Base-by-base conservation (phyloP, 305 asterid genomes). In the Rubia balearica region DNA sequence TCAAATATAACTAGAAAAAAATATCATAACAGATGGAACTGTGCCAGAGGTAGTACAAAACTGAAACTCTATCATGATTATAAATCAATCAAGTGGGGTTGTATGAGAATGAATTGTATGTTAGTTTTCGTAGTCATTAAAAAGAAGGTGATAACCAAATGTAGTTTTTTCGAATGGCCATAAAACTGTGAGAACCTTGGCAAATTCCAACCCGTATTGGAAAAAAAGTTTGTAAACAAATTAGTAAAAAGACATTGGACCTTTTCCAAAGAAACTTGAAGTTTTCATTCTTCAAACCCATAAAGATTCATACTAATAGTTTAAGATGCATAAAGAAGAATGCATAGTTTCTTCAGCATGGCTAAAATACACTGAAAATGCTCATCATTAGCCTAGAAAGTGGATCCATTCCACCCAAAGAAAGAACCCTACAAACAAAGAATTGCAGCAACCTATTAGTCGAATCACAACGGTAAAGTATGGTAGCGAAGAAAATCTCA, bases 351-450 rank as follows among this genome's bases (percentile, higher is more conserved):
- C 24, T 51, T 38, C 73, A 62, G 14, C 76, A 71, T 8, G 68
- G 56, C 36, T 49, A 22, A 14, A 36, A 24, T 55, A 30, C 60
- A 13, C 16, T 42, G 22, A 55, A 41, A n/a, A 6, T n/a, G 51
- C 24, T 6, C 57, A 30, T 16, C 33, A 33, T 48, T 46, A 67
- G 65, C 60, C 79, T 73, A 83, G 80, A 83, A 76, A 78, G 84
- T 80, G 48, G 81, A 59, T 17, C 86, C 86, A 24, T 83, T 83
- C 86, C 86, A 80, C 61, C 86, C 86, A 51, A 83, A 73, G 84
- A 62, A 22, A 48, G 83, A 83, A 8, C 84, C 80, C 86, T 83
- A 81, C 53, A 62, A 49, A 69, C 27, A 42, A 24, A n/a, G 61
- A 21, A 24, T 36, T n/a, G 72, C 1, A 43, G 73, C 67, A 57